These are phyloP conservation scores for Neurospora terricola DNA, from an alignment of 495 filamentous ascomycete genomes.

Conservation along the genomic window DNA sequence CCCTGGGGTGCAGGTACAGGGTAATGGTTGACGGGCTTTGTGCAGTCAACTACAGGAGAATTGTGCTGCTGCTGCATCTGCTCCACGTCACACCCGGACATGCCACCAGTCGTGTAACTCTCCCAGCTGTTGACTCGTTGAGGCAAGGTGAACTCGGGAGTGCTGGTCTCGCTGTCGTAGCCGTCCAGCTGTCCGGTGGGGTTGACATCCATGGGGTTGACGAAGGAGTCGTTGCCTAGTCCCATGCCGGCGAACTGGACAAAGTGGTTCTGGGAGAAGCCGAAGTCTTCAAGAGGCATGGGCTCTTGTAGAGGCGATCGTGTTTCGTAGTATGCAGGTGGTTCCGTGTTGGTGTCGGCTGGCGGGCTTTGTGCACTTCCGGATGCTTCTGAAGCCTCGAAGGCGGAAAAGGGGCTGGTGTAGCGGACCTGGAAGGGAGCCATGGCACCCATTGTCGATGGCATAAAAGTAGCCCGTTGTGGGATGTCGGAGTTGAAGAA, in stretches of 20 bases:
- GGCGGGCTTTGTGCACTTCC: conserved; percentile 27
- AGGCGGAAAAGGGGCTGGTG: conserved; percentile 23
- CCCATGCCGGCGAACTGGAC: conserved; percentile 22
- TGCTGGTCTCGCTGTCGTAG: conserved; percentile 18
- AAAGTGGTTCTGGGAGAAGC: conserved; percentile 5
- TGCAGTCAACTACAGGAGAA: background rate
- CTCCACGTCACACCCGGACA: conserved; percentile 7
- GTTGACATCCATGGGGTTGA: conserved; percentile 32
- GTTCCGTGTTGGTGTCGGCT: conserved; percentile 19
- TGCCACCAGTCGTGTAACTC: conserved; percentile 7
- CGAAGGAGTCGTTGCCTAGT: conserved; percentile 17
- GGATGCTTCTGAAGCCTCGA: conserved; percentile 26
- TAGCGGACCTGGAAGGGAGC: conserved; percentile 17
- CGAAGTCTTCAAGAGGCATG: conserved; percentile 9
- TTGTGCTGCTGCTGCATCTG: background rate
- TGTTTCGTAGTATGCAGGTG: conserved; percentile 25
- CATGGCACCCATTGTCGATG: conserved; percentile 6
- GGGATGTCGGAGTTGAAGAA: conserved; percentile 13
- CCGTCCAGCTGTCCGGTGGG: conserved; percentile 21
- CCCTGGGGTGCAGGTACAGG: conserved; percentile 20
- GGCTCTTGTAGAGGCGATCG: conserved; percentile 19
- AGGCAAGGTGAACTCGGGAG: conserved; percentile 7
- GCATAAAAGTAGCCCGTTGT: conserved; percentile 4
- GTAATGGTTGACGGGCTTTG: conserved; percentile 15
- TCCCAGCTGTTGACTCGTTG: conserved; percentile 8